Evolutionary conservation across 148 eudicot genomes (phyloP).

Genomic region (Cornus controversa): DNA sequence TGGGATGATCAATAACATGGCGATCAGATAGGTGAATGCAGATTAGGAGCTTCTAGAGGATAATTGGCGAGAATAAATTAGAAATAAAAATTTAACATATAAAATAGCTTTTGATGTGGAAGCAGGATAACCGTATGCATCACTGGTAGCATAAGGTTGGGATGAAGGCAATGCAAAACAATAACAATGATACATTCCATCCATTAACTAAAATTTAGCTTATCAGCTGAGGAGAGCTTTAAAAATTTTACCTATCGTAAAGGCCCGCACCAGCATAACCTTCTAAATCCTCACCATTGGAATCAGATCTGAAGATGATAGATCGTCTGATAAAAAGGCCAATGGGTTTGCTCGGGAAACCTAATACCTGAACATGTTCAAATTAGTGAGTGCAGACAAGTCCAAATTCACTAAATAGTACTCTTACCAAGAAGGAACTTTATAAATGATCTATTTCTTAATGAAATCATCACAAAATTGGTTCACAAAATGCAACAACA

Average conservation of each 20-base stretch:
- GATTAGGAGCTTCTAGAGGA: not conserved
- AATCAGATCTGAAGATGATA: slow-evolving; percentile 96
- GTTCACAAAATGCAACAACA: not conserved
- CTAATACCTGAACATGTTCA: slow-evolving; percentile 56
- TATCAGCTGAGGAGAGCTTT: not conserved
- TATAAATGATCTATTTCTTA: not conserved
- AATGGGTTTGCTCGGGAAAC: slow-evolving; percentile 95
- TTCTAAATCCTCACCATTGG: slow-evolving; percentile 98
- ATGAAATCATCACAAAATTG: not conserved
- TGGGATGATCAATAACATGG: too few species aligned
- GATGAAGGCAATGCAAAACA: slow-evolving; percentile 72
- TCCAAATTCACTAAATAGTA: not conserved
- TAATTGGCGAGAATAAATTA: too few species aligned
- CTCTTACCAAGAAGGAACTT: not conserved
- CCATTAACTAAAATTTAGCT: not conserved
- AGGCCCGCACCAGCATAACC: slow-evolving; percentile 99
- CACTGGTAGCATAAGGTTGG: slow-evolving; percentile 85
- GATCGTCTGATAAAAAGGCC: slow-evolving; percentile 88
- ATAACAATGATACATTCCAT: slow-evolving; percentile 45
- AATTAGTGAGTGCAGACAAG: not conserved
- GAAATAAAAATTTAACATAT: not conserved
- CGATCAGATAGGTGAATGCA: too few species aligned
- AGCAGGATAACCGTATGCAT: slow-evolving; percentile 22
- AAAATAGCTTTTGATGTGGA: not conserved
- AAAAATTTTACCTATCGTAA: slow-evolving; percentile 72